Evolutionary conservation across 2,329 filamentous ascomycete genomes (phyloP), one percentile per base, ranked within the genome.

Genomic region (Aureobasidium sp.): DNA sequence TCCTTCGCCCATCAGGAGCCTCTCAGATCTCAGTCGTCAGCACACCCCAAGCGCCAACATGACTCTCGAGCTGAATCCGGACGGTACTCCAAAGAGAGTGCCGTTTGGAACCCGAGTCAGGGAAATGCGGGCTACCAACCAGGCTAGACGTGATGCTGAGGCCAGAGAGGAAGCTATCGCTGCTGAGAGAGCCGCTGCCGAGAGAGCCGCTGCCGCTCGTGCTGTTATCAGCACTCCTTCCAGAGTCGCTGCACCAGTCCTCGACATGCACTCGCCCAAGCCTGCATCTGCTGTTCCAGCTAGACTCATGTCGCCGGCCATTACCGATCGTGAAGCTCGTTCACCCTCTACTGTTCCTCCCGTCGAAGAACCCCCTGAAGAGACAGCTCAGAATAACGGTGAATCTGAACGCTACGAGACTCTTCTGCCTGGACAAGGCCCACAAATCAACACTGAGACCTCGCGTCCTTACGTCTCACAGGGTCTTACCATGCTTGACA

Each of bases 281-380:
- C 14, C 64, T 59, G 21, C 61, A 44, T 62, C 61, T 32, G 61
- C 61, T 5, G 34, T 62, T 13, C 61, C 61, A 2, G 45, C 61
- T 8, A 34, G 61, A 30, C 48, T 62, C 11, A 53, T 54, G 49
- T 54, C 58, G 5, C 58, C 58, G 10, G 45, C 57, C 14, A 8
- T 53, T n/a, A 5, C 11, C 14, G 61, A 62, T 39, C 53, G 64
- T 36, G 66, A 66, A 30, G 62, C 41, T 11, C 66, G 72, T 10
- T 74, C 72, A 5, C 72, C 72, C 9, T 74, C 59, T 6, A 67
- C 66, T 11, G 66, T 74, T 6, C 71, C 72, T 21, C 69, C 71
- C 21, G 65, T 67, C 1, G 67, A 69, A 55, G 65, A 67, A 3
- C 37, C 64, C 1, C 65, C 67, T 0, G 62, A 51, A 3, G 64